These are phyloP conservation scores for Lachancea thermotolerans DNA, from an alignment of 805 yeast genomes.

Conservation along the genomic window DNA sequence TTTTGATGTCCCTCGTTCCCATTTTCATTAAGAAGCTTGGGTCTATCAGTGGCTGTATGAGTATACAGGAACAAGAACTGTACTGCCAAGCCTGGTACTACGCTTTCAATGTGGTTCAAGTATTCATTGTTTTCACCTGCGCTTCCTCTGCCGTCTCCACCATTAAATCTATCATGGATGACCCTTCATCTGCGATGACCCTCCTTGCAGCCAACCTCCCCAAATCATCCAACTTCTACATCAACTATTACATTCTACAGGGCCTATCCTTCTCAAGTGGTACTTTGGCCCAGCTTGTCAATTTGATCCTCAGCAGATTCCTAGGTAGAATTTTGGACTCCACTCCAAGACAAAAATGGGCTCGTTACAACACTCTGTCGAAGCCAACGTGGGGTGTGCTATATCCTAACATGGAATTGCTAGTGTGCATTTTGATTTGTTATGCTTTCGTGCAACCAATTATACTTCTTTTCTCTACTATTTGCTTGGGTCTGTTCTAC, in stretches of 20 bases:
- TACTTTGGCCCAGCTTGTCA: conserved; percentile 65
- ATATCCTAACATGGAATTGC: conserved; percentile 71
- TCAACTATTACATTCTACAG: conserved; percentile 71
- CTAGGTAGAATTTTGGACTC: conserved; percentile 67
- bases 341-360: conserved; percentile 93
- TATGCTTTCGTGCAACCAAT: conserved; percentile 79
- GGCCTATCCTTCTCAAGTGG: conserved; percentile 79
- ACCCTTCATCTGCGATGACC: conserved; percentile 67
- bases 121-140: conserved; percentile 75
- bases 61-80: conserved; percentile 64
- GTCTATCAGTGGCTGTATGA: conserved; percentile 60
- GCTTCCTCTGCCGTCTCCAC: conserved; percentile 78
- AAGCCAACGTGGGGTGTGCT: conserved; percentile 74
- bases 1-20: conserved; percentile 83
- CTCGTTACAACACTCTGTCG: conserved; percentile 55
- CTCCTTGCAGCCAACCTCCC: conserved; percentile 75
- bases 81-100: conserved; percentile 86
- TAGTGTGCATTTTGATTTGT: conserved; percentile 63
- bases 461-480: conserved; percentile 56
- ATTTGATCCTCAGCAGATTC: conserved; percentile 62
- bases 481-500: conserved; percentile 51
- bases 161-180: conserved; percentile 55
- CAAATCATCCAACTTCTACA: conserved; percentile 84
- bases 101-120: conserved; percentile 87
- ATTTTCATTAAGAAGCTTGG: conserved; percentile 76